These are phyloP conservation scores for Fusarium sp. DNA, from an alignment of 2,329 filamentous ascomycete species.

Conservation along the genomic window DNA sequence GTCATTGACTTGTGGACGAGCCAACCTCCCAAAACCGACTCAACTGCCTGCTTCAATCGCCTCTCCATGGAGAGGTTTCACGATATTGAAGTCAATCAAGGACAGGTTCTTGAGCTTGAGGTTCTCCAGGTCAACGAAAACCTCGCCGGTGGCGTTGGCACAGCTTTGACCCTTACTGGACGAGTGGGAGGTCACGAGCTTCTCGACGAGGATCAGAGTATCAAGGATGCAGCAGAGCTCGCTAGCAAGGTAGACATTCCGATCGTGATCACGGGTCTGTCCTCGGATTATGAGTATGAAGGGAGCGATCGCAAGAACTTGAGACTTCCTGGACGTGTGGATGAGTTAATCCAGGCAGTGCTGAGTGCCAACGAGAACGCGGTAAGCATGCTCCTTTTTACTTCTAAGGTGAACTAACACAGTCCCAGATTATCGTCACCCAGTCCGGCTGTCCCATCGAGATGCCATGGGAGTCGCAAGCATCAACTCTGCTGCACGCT, in stretches of 20 bases:
- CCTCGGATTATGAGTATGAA: conserved; percentile 60
- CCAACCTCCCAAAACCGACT: conserved; percentile 49
- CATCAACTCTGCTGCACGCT: conserved; percentile 50
- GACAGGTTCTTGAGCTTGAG: conserved; percentile 25
- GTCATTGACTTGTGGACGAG: conserved; percentile 48
- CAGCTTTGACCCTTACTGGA: conserved; percentile 32
- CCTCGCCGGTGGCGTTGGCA: conserved; percentile 35
- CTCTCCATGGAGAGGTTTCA: conserved; percentile 35
- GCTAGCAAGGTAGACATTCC: conserved; percentile 64
- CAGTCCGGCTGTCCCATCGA: conserved; percentile 63
- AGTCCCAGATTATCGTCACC: conserved; percentile 27
- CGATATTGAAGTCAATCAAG: conserved; percentile 13
- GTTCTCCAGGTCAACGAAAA: conserved; percentile 39
- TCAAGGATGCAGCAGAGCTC: conserved; percentile 46
- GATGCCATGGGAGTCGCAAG: conserved; percentile 46
- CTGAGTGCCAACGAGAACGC: conserved; percentile 68
- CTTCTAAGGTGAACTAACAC: background rate
- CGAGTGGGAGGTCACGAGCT: conserved; percentile 36
- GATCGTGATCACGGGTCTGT: conserved; percentile 66
- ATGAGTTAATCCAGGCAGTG: conserved; percentile 67
- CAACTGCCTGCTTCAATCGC: conserved; percentile 50
- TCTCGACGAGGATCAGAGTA: conserved; percentile 46
- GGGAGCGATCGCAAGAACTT: conserved; percentile 76
- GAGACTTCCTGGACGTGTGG: conserved; percentile 70
- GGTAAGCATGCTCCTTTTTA: conserved; percentile 56